phyloP scores from a whole-genome alignment of 768 basidiomycete species.

The Naganishia onofrii region DNA sequence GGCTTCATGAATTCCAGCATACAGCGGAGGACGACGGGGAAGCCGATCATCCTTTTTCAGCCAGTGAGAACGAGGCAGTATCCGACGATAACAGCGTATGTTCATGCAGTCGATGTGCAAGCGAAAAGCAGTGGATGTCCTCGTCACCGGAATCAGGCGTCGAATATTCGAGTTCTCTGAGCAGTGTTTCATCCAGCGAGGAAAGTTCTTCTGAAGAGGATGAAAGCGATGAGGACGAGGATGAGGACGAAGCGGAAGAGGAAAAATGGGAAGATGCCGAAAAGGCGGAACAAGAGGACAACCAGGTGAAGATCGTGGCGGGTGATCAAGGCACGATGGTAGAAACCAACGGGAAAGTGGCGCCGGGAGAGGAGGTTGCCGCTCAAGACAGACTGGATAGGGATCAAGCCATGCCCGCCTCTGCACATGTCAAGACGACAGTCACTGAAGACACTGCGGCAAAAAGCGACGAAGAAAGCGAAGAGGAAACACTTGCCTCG shows the following conservation, averaged over 20 bases:
- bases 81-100: constrained; percentile 9
- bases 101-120: constrained; percentile 17
- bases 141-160: constrained; percentile 6
- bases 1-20: constrained; percentile 15
- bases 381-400: neutral
- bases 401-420: neutral
- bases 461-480: constrained; percentile 27
- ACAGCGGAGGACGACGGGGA: constrained; percentile 20
- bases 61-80: constrained; percentile 5
- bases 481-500: constrained; percentile 25
- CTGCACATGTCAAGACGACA: too few species aligned
- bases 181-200: constrained; percentile 9
- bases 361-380: constrained; percentile 15
- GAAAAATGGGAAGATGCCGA: constrained; percentile 15
- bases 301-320: neutral
- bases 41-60: constrained; percentile 21
- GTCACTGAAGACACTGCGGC: constrained; percentile 1
- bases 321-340: neutral
- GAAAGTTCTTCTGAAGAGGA: constrained; percentile 9
- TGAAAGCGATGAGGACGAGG: constrained; percentile 20
- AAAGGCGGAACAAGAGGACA: constrained; percentile 24
- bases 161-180: constrained; percentile 10
- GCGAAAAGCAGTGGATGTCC: constrained; percentile 23
- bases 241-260: constrained; percentile 30
- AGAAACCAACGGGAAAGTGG: neutral